Conservation (phyloP, 2,329 filamentous ascomycete species). For the Clonostachys byssicola region DNA sequence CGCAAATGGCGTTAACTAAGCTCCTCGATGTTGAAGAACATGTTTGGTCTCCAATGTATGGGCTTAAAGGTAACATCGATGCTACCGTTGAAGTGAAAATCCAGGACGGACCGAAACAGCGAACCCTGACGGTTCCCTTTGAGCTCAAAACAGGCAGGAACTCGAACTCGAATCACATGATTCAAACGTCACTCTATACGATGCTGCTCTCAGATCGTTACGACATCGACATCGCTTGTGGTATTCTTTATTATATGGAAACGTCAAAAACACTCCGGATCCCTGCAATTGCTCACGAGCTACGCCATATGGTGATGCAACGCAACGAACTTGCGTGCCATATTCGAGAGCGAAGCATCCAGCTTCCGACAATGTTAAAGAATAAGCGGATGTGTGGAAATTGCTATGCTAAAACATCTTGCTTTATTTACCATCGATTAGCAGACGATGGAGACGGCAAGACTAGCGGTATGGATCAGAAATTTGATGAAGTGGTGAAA, state of each 20-base stretch:
- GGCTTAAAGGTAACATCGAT: conserved; percentile 95
- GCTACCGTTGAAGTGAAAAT: conserved; percentile 89
- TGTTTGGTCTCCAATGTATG: conserved; percentile 97
- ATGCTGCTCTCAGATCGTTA: conserved; percentile 90
- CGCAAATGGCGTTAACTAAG: conserved; percentile 84
- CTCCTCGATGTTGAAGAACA: conserved; percentile 96
- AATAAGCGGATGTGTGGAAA: conserved; percentile 76
- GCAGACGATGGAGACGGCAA: conserved; percentile 80
- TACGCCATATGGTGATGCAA: conserved; percentile 95
- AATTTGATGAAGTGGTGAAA: conserved; percentile 76
- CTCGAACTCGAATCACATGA: conserved; percentile 76
- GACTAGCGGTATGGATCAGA: conserved; percentile 73
- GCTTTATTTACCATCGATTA: conserved; percentile 91
- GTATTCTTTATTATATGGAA: conserved; percentile 93
- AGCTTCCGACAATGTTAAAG: conserved; percentile 82
- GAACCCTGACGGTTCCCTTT: conserved; percentile 81
- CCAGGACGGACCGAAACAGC: conserved; percentile 60
- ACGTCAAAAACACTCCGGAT: conserved; percentile 82
- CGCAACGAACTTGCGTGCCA: conserved; percentile 86
- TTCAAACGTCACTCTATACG: conserved; percentile 93
- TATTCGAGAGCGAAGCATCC: conserved; percentile 72
- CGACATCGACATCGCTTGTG: conserved; percentile 85
- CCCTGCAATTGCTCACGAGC: conserved; percentile 78
- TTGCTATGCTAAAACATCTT: conserved; percentile 88
- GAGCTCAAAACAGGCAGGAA: conserved; percentile 94